Percentiles rank a stretch among this genome's conserved stretches.
Evolutionary conservation across 2,329 filamentous ascomycete genomes (phyloP).

Genomic region (Ceratocystis smalleyi): DNA sequence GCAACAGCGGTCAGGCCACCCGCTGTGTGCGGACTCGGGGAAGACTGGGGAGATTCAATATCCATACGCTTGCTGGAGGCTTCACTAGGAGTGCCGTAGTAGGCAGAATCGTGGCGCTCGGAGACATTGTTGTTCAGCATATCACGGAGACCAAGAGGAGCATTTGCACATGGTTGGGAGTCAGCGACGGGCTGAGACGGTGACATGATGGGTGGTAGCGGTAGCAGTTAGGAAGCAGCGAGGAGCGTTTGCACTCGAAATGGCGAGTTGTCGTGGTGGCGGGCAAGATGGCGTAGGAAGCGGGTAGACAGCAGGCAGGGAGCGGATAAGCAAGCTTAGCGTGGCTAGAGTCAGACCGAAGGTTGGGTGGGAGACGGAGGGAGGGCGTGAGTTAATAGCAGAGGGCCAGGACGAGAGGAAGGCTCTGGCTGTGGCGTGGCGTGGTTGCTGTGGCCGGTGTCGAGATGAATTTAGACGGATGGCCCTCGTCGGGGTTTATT

Average conservation of each 20-base stretch:
- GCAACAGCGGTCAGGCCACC: slow-evolving; percentile 17
- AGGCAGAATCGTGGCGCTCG: slow-evolving; percentile 16
- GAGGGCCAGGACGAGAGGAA: background rate
- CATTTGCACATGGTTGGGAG: slow-evolving; percentile 4
- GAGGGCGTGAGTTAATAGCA: background rate
- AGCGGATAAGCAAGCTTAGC: no score
- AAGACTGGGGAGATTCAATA: slow-evolving; percentile 18
- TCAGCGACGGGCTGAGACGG: background rate
- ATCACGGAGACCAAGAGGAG: slow-evolving; percentile 15
- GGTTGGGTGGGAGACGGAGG: no score
- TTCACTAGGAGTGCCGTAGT: slow-evolving; percentile 17
- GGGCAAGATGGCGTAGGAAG: background rate
- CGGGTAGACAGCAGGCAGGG: background rate
- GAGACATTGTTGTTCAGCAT: slow-evolving; percentile 12
- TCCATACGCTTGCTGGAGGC: slow-evolving; percentile 17
- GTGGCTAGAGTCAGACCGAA: no score
- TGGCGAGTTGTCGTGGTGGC: background rate
- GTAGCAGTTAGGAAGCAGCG: background rate
- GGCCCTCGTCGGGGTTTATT: background rate
- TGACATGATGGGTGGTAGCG: background rate
- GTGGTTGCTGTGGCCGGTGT: background rate
- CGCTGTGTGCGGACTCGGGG: slow-evolving; percentile 14
- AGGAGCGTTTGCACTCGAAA: no score
- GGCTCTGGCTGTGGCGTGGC: no score
- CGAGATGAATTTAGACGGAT: background rate